Conservation (phyloP, 768 basidiomycete genomes). For the Lentinula guzmanii region DNA sequence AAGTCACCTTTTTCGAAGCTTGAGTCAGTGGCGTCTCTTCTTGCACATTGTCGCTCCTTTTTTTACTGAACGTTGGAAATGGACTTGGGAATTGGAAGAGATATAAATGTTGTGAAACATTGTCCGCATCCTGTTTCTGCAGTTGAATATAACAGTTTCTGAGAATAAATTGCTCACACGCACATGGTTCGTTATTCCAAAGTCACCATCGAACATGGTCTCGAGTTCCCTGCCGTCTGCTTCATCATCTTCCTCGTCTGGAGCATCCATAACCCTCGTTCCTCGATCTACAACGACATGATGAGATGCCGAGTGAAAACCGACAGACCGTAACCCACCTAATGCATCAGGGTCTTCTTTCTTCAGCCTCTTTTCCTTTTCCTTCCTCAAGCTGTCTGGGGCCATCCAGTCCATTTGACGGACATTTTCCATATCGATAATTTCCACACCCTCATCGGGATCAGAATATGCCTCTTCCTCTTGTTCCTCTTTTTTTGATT, state of each 20-base stretch:
- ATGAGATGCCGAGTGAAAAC: background rate
- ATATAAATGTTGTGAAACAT: conserved; percentile 52
- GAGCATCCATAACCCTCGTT: conserved; percentile 49
- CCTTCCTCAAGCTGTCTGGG: conserved; percentile 63
- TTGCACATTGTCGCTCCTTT: conserved; percentile 25
- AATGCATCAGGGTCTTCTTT: conserved; percentile 32
- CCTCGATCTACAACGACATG: conserved; percentile 17
- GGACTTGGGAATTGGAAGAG: conserved; percentile 89
- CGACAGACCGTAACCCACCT: background rate
- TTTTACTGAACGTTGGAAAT: conserved; percentile 66
- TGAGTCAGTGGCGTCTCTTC: conserved; percentile 13
- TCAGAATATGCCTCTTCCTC: conserved; percentile 78
- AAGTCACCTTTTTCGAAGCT: conserved; percentile 51
- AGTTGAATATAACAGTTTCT: background rate
- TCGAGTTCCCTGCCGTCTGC: conserved; percentile 71
- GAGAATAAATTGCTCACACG: background rate
- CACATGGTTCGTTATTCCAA: conserved; percentile 34
- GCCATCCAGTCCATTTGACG: conserved; percentile 85
- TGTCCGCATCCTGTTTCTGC: background rate
- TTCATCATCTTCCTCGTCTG: conserved; percentile 70
- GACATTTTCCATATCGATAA: conserved; percentile 78
- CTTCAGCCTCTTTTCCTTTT: conserved; percentile 36
- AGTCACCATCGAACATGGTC: conserved; percentile 70
- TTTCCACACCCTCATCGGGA: conserved; percentile 83
- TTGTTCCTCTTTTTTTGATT: conserved; percentile 23